Percentiles rank a stretch among this genome's conserved stretches.
These are phyloP conservation scores for Thelonectria blattea DNA, from an alignment of 2,329 filamentous ascomycete species.

Conservation along the genomic window DNA sequence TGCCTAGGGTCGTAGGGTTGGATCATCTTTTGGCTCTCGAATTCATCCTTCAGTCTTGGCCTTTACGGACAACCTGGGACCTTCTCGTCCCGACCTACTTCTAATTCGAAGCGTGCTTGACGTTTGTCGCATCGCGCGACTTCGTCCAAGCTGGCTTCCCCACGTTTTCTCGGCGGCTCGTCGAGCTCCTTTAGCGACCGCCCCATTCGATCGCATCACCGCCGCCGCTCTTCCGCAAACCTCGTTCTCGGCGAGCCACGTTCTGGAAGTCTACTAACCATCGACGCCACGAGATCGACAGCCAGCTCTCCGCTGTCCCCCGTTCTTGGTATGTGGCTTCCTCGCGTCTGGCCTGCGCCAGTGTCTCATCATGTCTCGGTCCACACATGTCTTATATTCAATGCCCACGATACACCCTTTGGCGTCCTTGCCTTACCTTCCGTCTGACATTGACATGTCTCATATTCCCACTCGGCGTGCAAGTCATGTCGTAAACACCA, in stretches of 20 bases:
- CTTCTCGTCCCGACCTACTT: not conserved
- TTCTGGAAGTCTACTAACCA: slow-evolving; percentile 40
- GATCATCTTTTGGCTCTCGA: slow-evolving; percentile 3
- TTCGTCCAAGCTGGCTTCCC: slow-evolving; percentile 56
- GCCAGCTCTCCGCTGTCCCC: slow-evolving; percentile 53
- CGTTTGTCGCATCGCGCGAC: slow-evolving; percentile 34
- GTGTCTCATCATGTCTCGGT: slow-evolving; percentile 31
- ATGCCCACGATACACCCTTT: slow-evolving; percentile 17
- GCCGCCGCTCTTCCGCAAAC: slow-evolving; percentile 55
- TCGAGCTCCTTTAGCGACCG: slow-evolving; percentile 61
- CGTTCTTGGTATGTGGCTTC: slow-evolving; percentile 58
- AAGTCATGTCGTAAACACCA: slow-evolving; percentile 14
- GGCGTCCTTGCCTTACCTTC: slow-evolving; percentile 19
- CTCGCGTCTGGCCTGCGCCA: slow-evolving; percentile 14
- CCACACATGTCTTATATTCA: slow-evolving; percentile 9
- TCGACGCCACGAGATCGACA: slow-evolving; percentile 39
- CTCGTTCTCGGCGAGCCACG: slow-evolving; percentile 42
- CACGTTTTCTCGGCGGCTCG: slow-evolving; percentile 56
- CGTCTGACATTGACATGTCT: slow-evolving; percentile 10
- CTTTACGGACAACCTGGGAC: slow-evolving; percentile 5
- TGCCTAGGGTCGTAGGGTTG: not conserved
- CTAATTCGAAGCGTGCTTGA: slow-evolving; percentile 20
- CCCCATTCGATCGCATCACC: slow-evolving; percentile 55
- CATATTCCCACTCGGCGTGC: slow-evolving; percentile 9
- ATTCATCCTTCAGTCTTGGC: not conserved